Conservation (phyloP, 352 stramenopile genomes). For the Phytopythium chamaehyphon region DNA sequence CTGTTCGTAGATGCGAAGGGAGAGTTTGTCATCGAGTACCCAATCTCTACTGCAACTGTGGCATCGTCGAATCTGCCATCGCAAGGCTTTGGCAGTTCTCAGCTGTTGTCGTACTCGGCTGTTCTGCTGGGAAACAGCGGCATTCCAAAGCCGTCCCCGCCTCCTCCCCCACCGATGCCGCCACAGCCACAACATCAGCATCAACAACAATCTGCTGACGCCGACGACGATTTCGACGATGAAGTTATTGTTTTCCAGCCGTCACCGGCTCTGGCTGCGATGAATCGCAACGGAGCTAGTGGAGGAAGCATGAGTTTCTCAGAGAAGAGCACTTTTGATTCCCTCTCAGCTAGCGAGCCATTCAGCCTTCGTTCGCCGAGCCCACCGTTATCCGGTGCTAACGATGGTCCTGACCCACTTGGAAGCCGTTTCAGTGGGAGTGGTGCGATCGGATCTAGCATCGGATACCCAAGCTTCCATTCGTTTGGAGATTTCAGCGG, state of each 20-base stretch:
- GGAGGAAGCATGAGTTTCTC: constrained; percentile 9
- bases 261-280: constrained; percentile 29
- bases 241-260: constrained; percentile 85
- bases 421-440: constrained; percentile 12
- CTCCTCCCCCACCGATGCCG: constrained; percentile 7
- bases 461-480: constrained; percentile 63
- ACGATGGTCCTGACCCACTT: constrained; percentile 9
- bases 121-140: background rate
- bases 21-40: constrained; percentile 19
- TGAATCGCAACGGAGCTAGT: constrained; percentile 17
- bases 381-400: constrained; percentile 17
- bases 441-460: constrained; percentile 34
- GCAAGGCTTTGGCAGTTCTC: background rate
- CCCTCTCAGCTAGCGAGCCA: constrained; percentile 13
- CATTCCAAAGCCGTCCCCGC: too few species aligned
- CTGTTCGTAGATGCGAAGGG: constrained; percentile 30
- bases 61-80: background rate
- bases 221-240: constrained; percentile 74
- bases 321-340: constrained; percentile 13
- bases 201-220: constrained; percentile 8
- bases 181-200: constrained; percentile 4
- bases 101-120: background rate
- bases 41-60: background rate
- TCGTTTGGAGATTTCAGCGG: constrained; percentile 46
- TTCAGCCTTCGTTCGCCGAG: constrained; percentile 30